Percentiles rank a stretch among this genome's conserved stretches.
phyloP scores from a whole-genome alignment of 441 rosid species.

The Bocquillonia castaneifolia region DNA sequence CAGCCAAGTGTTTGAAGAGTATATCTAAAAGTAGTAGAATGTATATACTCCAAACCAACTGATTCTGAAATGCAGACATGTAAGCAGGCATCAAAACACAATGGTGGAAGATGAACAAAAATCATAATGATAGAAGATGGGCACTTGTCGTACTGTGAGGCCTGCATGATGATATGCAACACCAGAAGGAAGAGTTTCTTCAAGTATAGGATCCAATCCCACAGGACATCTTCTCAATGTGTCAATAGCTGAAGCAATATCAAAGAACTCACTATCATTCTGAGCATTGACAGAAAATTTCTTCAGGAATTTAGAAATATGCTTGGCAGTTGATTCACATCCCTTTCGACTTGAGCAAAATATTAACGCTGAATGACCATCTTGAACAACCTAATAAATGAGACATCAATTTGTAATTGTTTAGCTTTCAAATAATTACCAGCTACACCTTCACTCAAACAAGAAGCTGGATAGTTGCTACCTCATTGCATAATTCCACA shows the following conservation, averaged over 20 bases:
- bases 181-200: slow-evolving; percentile 89
- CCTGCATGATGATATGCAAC: slow-evolving; percentile 99
- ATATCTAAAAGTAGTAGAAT: background rate
- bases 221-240: slow-evolving; percentile 74
- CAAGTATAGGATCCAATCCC: slow-evolving; percentile 88
- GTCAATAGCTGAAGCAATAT: slow-evolving; percentile 71
- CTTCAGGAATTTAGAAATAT: slow-evolving; percentile 71
- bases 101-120: slow-evolving; percentile 20
- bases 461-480: slow-evolving; percentile 26
- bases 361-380: slow-evolving; percentile 87
- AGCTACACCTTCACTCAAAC: slow-evolving; percentile 7
- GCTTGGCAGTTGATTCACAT: slow-evolving; percentile 97
- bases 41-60: slow-evolving; percentile 1
- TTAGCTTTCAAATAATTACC: slow-evolving; percentile 20
- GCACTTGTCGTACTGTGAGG: slow-evolving; percentile 79
- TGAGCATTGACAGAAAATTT: slow-evolving; percentile 42
- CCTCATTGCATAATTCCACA: slow-evolving; percentile 93
- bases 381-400: slow-evolving; percentile 76
- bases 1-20: slow-evolving; percentile 8
- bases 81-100: slow-evolving; percentile 2
- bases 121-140: too few relatives aligned
- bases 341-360: slow-evolving; percentile 99
- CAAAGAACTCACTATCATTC: slow-evolving; percentile 54
- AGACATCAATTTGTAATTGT: slow-evolving; percentile 16
- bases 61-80: background rate